Percentiles rank a stretch among this genome's conserved stretches.
Evolutionary conservation across 2,329 filamentous ascomycete species (phyloP).

Genomic region (Anthostomella pinea): DNA sequence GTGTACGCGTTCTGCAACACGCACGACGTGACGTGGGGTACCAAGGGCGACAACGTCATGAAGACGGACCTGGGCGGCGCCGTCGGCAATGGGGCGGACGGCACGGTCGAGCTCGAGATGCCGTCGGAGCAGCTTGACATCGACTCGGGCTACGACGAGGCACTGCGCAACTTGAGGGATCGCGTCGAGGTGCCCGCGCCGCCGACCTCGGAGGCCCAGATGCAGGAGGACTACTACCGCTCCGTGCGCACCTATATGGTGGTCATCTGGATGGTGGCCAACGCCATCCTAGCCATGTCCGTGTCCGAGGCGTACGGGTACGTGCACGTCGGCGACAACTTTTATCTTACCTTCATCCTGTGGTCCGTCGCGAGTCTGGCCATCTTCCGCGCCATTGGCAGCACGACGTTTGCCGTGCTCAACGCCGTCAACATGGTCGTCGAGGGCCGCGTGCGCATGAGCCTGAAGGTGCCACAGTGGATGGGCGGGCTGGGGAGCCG

Average conservation of each 20-base stretch:
- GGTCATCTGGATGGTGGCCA: slow-evolving; percentile 87
- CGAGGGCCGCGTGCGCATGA: slow-evolving; percentile 72
- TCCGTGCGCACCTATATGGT: slow-evolving; percentile 98
- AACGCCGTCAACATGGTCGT: slow-evolving; percentile 81
- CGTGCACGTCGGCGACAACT: slow-evolving; percentile 72
- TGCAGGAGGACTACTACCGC: slow-evolving; percentile 98
- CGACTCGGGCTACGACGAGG: slow-evolving; percentile 95
- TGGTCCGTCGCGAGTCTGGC: slow-evolving; percentile 88
- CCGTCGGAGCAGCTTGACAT: slow-evolving; percentile 97
- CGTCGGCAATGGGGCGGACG: slow-evolving; percentile 68
- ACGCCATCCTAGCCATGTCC: slow-evolving; percentile 90
- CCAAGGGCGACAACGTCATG: slow-evolving; percentile 95
- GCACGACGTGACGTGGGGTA: slow-evolving; percentile 98
- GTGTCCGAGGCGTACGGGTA: slow-evolving; percentile 81
- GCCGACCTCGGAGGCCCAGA: slow-evolving; percentile 67
- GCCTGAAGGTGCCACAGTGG: slow-evolving; percentile 49
- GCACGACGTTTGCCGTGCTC: slow-evolving; percentile 76
- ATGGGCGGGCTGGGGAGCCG: slow-evolving; percentile 45
- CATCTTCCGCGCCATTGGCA: slow-evolving; percentile 82
- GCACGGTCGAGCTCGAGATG: slow-evolving; percentile 93
- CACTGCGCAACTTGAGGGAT: slow-evolving; percentile 91
- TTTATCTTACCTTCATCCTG: slow-evolving; percentile 88
- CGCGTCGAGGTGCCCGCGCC: slow-evolving; percentile 74
- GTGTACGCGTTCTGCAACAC: slow-evolving; percentile 99
- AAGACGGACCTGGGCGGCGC: slow-evolving; percentile 90